These are phyloP conservation scores for Colletotrichum viniferum DNA, from an alignment of 2,329 filamentous ascomycete genomes.

Conservation along the genomic window DNA sequence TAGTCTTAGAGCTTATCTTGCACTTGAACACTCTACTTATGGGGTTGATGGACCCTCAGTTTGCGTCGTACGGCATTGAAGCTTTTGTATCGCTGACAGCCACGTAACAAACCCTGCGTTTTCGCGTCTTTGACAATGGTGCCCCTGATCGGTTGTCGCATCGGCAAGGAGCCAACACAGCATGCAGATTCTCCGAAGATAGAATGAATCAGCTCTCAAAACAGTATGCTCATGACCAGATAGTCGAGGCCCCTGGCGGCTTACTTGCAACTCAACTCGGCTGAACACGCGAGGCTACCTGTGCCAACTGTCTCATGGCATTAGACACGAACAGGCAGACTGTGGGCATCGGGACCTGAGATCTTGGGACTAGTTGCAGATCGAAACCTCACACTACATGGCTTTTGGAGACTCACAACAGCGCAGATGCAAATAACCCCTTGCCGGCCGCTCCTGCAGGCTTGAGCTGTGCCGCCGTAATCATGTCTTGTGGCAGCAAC, in stretches of 20 bases:
- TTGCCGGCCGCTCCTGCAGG: neutral
- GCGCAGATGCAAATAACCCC: neutral
- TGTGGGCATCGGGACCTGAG: accelerated
- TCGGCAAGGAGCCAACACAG: accelerated
- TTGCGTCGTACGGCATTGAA: neutral
- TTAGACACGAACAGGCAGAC: accelerated
- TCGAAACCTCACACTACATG: accelerated
- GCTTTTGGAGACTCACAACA: neutral
- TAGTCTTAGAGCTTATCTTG: neutral
- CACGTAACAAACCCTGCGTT: neutral
- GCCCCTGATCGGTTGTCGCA: neutral
- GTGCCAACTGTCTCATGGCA: neutral
- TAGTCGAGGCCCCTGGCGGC: accelerated
- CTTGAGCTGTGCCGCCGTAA: neutral
- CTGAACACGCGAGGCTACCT: accelerated
- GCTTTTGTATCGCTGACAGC: accelerated
- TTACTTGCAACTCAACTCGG: accelerated
- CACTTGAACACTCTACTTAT: no score
- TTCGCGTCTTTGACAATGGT: neutral
- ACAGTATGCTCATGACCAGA: neutral
- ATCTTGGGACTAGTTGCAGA: accelerated
- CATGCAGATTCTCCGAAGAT: neutral
- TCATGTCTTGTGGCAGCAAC: neutral
- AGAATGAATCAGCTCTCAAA: accelerated
- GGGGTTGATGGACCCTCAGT: neutral